Evolutionary conservation across 768 basidiomycete species (phyloP).

Genomic region (Sutorius australiensis): DNA sequence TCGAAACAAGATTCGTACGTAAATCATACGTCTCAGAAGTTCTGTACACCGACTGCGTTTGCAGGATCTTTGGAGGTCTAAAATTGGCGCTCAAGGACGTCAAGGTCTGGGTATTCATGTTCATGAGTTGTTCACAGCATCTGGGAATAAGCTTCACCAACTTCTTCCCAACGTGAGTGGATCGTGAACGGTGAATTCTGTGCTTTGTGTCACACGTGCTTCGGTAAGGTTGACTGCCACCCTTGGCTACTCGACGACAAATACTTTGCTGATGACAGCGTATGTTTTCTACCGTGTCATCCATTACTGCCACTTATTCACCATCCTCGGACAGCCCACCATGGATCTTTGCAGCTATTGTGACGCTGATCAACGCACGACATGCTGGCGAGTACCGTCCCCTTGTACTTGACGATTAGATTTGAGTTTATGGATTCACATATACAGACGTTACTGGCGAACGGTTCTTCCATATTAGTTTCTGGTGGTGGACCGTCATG

Average conservation of each 20-base stretch:
- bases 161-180: slow-evolving; percentile 52
- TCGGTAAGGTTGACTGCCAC: slow-evolving; percentile 50
- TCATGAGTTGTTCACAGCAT: slow-evolving; percentile 48
- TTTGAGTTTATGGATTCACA: too few species aligned
- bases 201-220: neutral
- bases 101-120: slow-evolving; percentile 49
- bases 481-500: slow-evolving; percentile 57
- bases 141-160: slow-evolving; percentile 57
- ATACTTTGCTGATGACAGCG: slow-evolving; percentile 60
- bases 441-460: slow-evolving; percentile 42
- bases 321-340: slow-evolving; percentile 43
- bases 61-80: slow-evolving; percentile 50
- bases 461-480: slow-evolving; percentile 58
- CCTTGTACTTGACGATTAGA: too few species aligned
- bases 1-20: neutral
- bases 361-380: slow-evolving; percentile 44
- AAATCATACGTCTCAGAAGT: too few species aligned
- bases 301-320: too few species aligned
- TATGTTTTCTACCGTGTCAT: slow-evolving; percentile 27
- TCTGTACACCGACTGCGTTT: too few species aligned
- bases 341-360: slow-evolving; percentile 53
- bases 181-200: too few species aligned
- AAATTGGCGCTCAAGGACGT: slow-evolving; percentile 53
- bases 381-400: slow-evolving; percentile 38
- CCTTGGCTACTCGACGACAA: slow-evolving; percentile 56